Conservation (phyloP, 352 stramenopile species). For the Thalassiosira hispida region DNA sequence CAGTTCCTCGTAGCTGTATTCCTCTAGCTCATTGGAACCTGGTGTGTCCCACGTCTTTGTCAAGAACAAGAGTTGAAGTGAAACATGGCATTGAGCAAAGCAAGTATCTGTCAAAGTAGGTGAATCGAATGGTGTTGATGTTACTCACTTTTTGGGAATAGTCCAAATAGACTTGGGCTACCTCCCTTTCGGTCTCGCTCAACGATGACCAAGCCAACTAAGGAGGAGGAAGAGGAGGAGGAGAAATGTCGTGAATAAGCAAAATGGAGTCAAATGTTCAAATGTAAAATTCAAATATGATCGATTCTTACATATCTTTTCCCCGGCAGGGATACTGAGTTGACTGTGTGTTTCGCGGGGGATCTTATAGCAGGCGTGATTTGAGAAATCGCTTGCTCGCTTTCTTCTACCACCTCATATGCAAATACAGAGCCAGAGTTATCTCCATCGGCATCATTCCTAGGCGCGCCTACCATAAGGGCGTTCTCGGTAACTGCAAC, state of each 20-base stretch:
- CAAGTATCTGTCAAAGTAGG: background rate
- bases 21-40: conserved; percentile 24
- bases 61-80: background rate
- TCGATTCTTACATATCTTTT: background rate
- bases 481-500: background rate
- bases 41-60: conserved; percentile 32
- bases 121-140: background rate
- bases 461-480: no score
- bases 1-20: conserved; percentile 33
- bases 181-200: background rate
- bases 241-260: no score
- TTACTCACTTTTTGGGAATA: background rate
- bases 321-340: background rate
- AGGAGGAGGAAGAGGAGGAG: background rate
- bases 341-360: background rate
- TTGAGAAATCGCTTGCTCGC: background rate
- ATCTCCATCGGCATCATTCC: no score
- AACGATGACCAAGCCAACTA: background rate
- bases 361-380: background rate
- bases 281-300: background rate
- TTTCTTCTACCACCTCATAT: no score
- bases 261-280: background rate
- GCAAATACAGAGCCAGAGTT: no score
- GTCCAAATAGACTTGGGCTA: background rate
- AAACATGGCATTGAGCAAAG: background rate